A percentile compares a stretch with the other conserved stretches of the same genome.
Conservation (phyloP, 1,139 yeast species). For the Torulaspora globosa region DNA sequence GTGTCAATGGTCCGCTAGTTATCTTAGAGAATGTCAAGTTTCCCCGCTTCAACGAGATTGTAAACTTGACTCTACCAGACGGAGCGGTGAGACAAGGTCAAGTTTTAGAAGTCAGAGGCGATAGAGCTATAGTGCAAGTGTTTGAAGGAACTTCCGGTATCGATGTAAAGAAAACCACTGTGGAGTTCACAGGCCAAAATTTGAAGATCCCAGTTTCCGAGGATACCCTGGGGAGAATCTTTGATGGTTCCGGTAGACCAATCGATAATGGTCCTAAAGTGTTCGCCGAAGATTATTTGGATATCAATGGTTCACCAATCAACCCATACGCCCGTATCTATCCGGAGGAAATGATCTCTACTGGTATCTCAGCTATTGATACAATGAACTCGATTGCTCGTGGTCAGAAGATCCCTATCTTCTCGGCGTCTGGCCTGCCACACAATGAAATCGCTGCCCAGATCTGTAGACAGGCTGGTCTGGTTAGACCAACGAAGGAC, state of each 20-base stretch:
- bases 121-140: constrained; percentile 96
- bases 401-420: constrained; percentile 98
- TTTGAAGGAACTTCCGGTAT: constrained; percentile 98
- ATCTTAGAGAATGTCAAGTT: constrained; percentile 93
- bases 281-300: constrained; percentile 96
- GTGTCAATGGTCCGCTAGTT: constrained; percentile 97
- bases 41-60: constrained; percentile 95
- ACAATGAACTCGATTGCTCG: constrained; percentile 99
- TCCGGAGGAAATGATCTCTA: constrained; percentile 99
- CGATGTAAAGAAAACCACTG: constrained; percentile 94
- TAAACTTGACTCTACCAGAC: constrained; percentile 91
- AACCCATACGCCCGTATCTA: constrained; percentile 97
- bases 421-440: constrained; percentile 98
- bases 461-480: constrained; percentile 98
- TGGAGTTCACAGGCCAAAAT: constrained; percentile 93
- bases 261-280: constrained; percentile 98
- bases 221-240: constrained; percentile 95
- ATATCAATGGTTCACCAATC: constrained; percentile 97
- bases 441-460: constrained; percentile 99
- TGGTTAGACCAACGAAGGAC: constrained; percentile 98
- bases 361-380: constrained; percentile 97
- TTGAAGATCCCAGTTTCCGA: constrained; percentile 93
- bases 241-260: constrained; percentile 98
- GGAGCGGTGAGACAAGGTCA: constrained; percentile 95
- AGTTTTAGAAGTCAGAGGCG: constrained; percentile 95